These are phyloP conservation scores for Barnettozyma populi DNA, from an alignment of 805 yeast species.

Conservation along the genomic window DNA sequence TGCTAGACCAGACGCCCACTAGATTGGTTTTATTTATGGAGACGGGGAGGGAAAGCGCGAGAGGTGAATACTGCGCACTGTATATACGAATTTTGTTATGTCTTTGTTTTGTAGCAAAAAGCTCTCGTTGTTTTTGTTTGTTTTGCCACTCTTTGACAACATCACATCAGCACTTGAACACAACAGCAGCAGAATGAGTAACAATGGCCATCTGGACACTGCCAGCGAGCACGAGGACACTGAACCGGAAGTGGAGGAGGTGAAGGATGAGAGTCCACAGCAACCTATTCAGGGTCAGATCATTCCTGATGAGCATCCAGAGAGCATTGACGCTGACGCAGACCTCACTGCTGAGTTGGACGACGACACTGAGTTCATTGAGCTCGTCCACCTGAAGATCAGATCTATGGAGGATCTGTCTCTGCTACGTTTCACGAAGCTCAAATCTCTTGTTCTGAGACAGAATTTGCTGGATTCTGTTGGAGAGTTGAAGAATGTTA, in stretches of 20 bases:
- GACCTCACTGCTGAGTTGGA: slow-evolving; percentile 53
- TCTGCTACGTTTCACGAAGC: slow-evolving; percentile 47
- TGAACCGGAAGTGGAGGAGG: slow-evolving; percentile 14
- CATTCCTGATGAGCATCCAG: slow-evolving; percentile 34
- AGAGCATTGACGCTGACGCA: slow-evolving; percentile 60
- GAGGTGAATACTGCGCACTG: background rate
- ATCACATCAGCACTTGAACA: background rate
- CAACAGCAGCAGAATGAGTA: slow-evolving; percentile 2
- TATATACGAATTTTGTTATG: background rate
- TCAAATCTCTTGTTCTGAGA: slow-evolving; percentile 66
- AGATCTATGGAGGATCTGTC: slow-evolving; percentile 55
- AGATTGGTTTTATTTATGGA: background rate
- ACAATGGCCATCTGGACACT: slow-evolving; percentile 8
- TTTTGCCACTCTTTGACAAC: background rate
- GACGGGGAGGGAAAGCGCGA: background rate
- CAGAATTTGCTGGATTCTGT: slow-evolving; percentile 79
- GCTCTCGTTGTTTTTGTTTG: no score
- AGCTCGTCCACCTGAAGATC: slow-evolving; percentile 67
- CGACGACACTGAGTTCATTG: slow-evolving; percentile 54
- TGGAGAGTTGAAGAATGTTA: slow-evolving; percentile 58
- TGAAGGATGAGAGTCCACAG: slow-evolving; percentile 1
- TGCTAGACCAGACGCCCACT: slow-evolving; percentile 49
- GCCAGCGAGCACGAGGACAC: slow-evolving; percentile 22
- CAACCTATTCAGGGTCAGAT: slow-evolving; percentile 18
- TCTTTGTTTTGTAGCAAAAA: background rate